phyloP scores from a whole-genome alignment of 2,329 filamentous ascomycete genomes.

The Fusarium metavorans region DNA sequence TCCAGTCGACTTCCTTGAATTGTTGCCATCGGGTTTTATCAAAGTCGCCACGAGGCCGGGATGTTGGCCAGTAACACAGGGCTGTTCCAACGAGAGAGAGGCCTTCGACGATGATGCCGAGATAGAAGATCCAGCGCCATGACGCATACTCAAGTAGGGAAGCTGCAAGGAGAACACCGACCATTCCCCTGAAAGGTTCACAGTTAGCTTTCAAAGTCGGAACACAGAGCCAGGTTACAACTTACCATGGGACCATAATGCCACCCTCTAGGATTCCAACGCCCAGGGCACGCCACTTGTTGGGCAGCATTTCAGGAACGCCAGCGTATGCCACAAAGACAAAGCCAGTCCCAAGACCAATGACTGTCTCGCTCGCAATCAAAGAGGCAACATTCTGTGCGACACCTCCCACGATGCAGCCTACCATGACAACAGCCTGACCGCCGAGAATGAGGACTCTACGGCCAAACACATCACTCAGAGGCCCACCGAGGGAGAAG shows the following conservation, averaged over 20 bases:
- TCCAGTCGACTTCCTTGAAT: constrained; percentile 20
- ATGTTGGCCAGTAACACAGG: constrained; percentile 23
- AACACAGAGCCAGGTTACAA: neutral
- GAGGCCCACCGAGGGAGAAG: constrained; percentile 21
- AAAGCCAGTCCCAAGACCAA: constrained; percentile 9
- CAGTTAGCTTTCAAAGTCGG: neutral
- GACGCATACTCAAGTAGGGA: constrained; percentile 11
- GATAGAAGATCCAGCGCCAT: constrained; percentile 24
- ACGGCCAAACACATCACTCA: constrained; percentile 15
- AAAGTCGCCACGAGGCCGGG: constrained; percentile 17
- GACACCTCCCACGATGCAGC: constrained; percentile 17
- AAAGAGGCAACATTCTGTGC: constrained; percentile 2
- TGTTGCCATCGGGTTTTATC: constrained; percentile 23
- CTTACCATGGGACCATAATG: constrained; percentile 16
- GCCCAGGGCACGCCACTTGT: constrained; percentile 22
- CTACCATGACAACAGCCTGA: constrained; percentile 5
- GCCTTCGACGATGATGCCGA: constrained; percentile 19
- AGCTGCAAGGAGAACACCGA: neutral
- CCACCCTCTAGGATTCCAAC: constrained; percentile 20
- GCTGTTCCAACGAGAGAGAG: constrained; percentile 12
- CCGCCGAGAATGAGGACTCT: constrained; percentile 14
- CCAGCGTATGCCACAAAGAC: constrained; percentile 23
- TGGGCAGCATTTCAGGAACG: constrained; percentile 24
- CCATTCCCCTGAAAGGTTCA: neutral
- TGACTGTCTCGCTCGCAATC: constrained; percentile 10